Evolutionary conservation across 2,329 filamentous ascomycete species (phyloP), one percentile per base, ranked within the genome.

Genomic region (Alternaria sp.): DNA sequence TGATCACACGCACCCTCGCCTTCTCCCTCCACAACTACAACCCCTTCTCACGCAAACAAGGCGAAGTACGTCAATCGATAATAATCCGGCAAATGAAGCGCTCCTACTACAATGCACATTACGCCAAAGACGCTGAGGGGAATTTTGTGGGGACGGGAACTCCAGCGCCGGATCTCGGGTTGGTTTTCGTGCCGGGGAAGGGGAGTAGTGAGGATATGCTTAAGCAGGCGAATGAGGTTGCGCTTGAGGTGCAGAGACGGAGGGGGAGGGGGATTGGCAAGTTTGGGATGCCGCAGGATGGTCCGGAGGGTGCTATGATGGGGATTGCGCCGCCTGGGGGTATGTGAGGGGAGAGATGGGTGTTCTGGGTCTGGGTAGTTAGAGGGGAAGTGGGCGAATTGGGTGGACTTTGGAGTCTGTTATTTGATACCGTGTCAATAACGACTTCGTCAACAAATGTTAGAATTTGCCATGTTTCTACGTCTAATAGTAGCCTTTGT

Each of bases 151-250:
- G 75, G 0, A 77, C 72, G 0, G 65, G 68, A 23, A 65, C 49
- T 8, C 64, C 68, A 1, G 75, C 75, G 2, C 66, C 60, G 9
- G 74, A 78, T 66, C 67, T 66, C 0, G 72, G 64, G 0, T 44
- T 76, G 30, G 73, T 78, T 0, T 77, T 77, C 57, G 75, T 76
- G 14, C 72, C 74, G 0, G 65, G 66, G 5, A 76, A 76, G 61
- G 67, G 71, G 15, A 77, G 70, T 4, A 63, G 68, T 2, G 73
- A 74, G 43, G 74, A 78, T 26, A 23, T 78, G 43, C 25, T 76
- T 61, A 60, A 58, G 55, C 73, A 78, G 65, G 71, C 76, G 2
- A 54, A 66, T 10, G 68, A 71, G 58, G 74, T 76, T 8, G 75
- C 74, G 3, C 64, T 72, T 47, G 66, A 61, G 10, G 73, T 71